Evolutionary conservation across 1,139 yeast genomes (phyloP), one percentile per base, ranked within the genome.

Genomic region (Blastobotrys arbuscula): DNA sequence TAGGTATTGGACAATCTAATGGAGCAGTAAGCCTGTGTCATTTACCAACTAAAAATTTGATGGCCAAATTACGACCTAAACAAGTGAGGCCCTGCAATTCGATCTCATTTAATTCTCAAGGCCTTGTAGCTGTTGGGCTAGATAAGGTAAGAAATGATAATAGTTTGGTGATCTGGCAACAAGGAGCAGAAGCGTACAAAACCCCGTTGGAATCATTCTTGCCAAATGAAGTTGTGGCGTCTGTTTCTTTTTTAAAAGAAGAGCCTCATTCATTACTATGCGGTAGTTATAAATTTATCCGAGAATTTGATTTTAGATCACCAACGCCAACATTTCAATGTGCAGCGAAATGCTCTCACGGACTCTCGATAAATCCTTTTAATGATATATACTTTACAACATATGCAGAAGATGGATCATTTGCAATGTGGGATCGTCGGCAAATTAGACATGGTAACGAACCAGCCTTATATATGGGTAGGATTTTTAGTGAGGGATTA

Each of bases 381-480:
- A 74, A 77, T 51, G 75, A 75, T 34, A 74, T 78, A 64, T 75
- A 78, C 55, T 86, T 88, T 64, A 79, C 87, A 36, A 81, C 95
- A 0, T 78, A 78, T 55, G 78, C 88, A 47, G 96, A 88, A 58
- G 94, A 86, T 59, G 96, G 96, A 1, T 78, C 94, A 0, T 69
- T 89, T 50, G 82, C 92, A 0, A 74, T 89, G 13, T 90, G 96
- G 95, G 97, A 90, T 63, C 75, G 95, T 52, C 74, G 97, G 52
- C 81, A 77, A 55, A 65, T 88, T 53, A 57, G 69, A 23, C 60
- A 65, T 28, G 52, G 60, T 18, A 50, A 57, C 34, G 74, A 77
- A 6, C 95, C 96, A 0, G 69, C 84, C 10, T 65, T 87, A 38
- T 75, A 78, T 30, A 84, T 88, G 61, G 79, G 78, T 50, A 81